Percentiles rank a stretch among this genome's conserved stretches.
These are phyloP conservation scores for Lichtheimia ramosa DNA, from an alignment of 371 early-diverging fungal species.

Conservation along the genomic window DNA sequence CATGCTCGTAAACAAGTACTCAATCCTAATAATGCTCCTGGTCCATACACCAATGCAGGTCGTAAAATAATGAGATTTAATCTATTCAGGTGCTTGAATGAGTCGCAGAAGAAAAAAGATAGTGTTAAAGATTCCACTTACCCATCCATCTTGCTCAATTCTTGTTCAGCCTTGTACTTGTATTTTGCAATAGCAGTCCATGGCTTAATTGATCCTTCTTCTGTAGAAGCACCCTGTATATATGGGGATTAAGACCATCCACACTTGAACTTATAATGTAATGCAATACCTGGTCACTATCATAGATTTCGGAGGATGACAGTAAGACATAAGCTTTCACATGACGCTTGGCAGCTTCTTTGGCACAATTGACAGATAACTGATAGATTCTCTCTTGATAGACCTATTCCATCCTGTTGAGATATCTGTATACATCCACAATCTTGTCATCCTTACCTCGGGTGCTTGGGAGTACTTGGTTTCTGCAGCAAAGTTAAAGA, in stretches of 20 bases:
- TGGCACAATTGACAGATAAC: constrained; percentile 72
- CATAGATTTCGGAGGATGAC: constrained; percentile 90
- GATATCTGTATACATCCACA: background rate
- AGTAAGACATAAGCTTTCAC: constrained; percentile 79
- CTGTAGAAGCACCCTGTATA: constrained; percentile 67
- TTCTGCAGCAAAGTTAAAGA: constrained; percentile 90
- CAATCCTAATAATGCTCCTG: constrained; percentile 73
- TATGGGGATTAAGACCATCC: background rate
- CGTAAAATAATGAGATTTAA: constrained; percentile 81
- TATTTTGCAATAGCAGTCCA: constrained; percentile 81
- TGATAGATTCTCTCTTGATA: constrained; percentile 85
- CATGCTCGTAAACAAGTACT: constrained; percentile 53
- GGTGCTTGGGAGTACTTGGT: constrained; percentile 87
- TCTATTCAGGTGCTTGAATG: constrained; percentile 27
- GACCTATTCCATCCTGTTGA: constrained; percentile 32
- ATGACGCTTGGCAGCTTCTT: constrained; percentile 79
- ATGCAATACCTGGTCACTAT: constrained; percentile 62
- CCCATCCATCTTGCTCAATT: constrained; percentile 61
- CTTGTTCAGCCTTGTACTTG: constrained; percentile 83
- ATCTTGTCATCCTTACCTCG: constrained; percentile 46
- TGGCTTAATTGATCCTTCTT: constrained; percentile 75
- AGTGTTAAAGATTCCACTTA: constrained; percentile 13
- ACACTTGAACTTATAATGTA: background rate
- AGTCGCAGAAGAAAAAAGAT: background rate
- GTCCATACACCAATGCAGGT: constrained; percentile 92